These are phyloP conservation scores for Ramaria sp. DNA, from an alignment of 768 basidiomycete species.

Conservation along the genomic window DNA sequence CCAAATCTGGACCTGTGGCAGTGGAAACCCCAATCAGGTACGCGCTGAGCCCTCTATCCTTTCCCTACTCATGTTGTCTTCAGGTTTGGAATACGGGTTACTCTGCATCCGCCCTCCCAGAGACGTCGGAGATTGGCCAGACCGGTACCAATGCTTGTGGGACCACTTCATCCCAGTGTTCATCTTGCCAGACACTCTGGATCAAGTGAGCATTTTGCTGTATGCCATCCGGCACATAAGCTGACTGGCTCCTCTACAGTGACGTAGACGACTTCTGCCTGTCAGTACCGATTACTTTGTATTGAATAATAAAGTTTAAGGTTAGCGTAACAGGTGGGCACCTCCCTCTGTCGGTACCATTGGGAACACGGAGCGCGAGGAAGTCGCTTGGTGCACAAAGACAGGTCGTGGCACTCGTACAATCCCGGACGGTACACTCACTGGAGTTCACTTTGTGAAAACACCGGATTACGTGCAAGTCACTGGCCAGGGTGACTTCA, in stretches of 20 bases:
- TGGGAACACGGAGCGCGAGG: slow-evolving; percentile 47
- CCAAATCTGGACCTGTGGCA: slow-evolving; percentile 19
- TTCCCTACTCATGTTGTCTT: neutral
- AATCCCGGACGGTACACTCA: slow-evolving; percentile 31
- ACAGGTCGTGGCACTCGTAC: slow-evolving; percentile 29
- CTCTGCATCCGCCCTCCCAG: slow-evolving; percentile 23
- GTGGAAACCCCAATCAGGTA: slow-evolving; percentile 33
- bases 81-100: slow-evolving; percentile 41
- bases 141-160: slow-evolving; percentile 29
- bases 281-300: neutral
- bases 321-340: slow-evolving; percentile 10
- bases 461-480: slow-evolving; percentile 33
- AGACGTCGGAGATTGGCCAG: slow-evolving; percentile 24
- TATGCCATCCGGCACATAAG: neutral
- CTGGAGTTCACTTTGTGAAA: slow-evolving; percentile 30
- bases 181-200: slow-evolving; percentile 24
- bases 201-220: slow-evolving; percentile 11
- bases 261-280: slow-evolving; percentile 44
- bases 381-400: slow-evolving; percentile 45
- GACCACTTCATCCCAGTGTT: slow-evolving; percentile 19
- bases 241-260: neutral
- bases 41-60: neutral
- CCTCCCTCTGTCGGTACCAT: slow-evolving; percentile 40
- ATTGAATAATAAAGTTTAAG: neutral
- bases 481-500: slow-evolving; percentile 29